A percentile compares a stretch with the other conserved stretches of the same genome.
phyloP scores from a whole-genome alignment of 495 filamentous ascomycete genomes.

The Daldinia caldariorum region DNA sequence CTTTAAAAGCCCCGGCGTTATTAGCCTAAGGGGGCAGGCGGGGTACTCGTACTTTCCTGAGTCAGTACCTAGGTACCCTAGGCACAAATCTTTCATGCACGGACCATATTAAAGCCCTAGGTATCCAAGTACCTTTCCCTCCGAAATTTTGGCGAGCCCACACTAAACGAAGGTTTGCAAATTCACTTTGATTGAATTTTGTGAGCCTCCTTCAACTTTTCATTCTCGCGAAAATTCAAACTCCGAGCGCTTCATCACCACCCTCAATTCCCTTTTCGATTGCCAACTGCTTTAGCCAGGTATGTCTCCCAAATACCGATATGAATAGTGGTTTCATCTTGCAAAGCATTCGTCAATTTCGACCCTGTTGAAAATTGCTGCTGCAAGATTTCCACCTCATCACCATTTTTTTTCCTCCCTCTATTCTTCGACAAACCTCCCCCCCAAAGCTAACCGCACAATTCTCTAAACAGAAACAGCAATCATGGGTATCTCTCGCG shows the following conservation, averaged over 20 bases:
- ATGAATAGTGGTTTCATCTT: neutral
- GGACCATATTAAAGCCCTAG: conserved; percentile 35
- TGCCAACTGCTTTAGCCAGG: conserved; percentile 46
- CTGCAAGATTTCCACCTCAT: neutral
- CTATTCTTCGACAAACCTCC: conserved; percentile 12
- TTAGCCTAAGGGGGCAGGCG: too few relatives aligned
- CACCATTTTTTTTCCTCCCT: conserved; percentile 1
- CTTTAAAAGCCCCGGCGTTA: too few relatives aligned
- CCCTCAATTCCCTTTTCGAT: conserved; percentile 40
- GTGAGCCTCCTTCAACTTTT: conserved; percentile 34
- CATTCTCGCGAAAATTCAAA: conserved; percentile 39
- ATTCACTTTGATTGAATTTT: conserved; percentile 32
- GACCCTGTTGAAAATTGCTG: conserved; percentile 1
- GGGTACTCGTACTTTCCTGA: too few relatives aligned
- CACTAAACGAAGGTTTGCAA: conserved; percentile 38
- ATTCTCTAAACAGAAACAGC: conserved; percentile 50
- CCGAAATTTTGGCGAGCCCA: conserved; percentile 49
- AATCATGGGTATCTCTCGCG: conserved; percentile 98
- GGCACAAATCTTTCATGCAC: neutral
- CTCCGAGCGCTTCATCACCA: conserved; percentile 41
- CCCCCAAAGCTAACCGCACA: conserved; percentile 38
- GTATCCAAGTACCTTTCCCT: conserved; percentile 29
- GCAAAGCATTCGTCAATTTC: neutral
- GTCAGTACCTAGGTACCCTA: too few relatives aligned
- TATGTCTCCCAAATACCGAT: conserved; percentile 31